Evolutionary conservation across 768 basidiomycete species (phyloP), one percentile per base, ranked within the genome.

Genomic region (Boletus huronensis): DNA sequence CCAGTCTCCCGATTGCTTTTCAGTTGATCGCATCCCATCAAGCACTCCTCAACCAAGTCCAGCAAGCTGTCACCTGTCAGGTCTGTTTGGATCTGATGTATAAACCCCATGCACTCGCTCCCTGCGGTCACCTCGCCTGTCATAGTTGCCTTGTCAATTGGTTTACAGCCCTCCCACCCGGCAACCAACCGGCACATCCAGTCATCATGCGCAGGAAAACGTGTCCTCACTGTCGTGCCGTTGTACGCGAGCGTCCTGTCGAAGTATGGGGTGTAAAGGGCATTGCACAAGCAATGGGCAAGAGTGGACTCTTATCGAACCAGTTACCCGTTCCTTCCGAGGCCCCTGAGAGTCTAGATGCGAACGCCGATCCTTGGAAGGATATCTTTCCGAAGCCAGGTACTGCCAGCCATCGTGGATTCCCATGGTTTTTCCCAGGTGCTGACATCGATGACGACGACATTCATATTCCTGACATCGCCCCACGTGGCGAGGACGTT

Each of bases 71-170:
- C 25, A 87, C 82, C 13, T 92, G 90, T 56, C 87, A 90, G 67
- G 85, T 92, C 57, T 92, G 90, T 64, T 74, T 90, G 26, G 88
- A 90, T 60, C 72, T 88, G 23, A 75, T 92, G 67, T 76, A 86
- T 66, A 82, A 80, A 58, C 88, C 90, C 0, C 91, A 82, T 58
- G 83, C 87, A 0, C 80, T 90, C 19, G 78, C 85, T 0, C 88
- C 88, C 1, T 91, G 88, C 54, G 88, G 89, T 5, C 88, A 90
- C 57, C 74, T 87, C 45, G 81, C 82, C 3, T 91, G 88, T 61
- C 80, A 90, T 55, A 64, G 70, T 16, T 90, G 90, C 63, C 82
- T 93, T 11, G 77, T 91, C 17, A 77, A 78, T 32, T 93, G 90
- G 90, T 93, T 92, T 68, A 84, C 79, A 5, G 76, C 78, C 34